These are phyloP conservation scores for Didymosphaeria variabile DNA, from an alignment of 2,329 filamentous ascomycete genomes.

Conservation along the genomic window DNA sequence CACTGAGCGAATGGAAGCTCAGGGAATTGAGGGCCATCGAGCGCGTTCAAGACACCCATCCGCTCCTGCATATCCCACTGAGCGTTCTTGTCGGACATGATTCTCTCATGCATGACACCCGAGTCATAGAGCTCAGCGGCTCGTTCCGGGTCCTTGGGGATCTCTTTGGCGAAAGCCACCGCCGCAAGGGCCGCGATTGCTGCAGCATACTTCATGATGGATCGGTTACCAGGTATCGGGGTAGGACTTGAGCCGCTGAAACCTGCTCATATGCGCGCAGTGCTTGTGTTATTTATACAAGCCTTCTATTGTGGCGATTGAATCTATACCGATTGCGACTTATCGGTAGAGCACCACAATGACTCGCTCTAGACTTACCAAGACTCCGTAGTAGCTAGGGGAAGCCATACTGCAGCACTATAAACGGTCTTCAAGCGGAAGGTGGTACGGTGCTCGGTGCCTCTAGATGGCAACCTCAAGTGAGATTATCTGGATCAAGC, in stretches of 20 bases:
- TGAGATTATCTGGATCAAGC: constrained; percentile 13
- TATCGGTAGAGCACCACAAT: constrained; percentile 1
- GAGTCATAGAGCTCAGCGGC: constrained; percentile 40
- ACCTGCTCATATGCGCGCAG: constrained; percentile 13
- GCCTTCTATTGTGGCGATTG: constrained; percentile 10
- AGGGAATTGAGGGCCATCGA: constrained; percentile 25
- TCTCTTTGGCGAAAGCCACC: constrained; percentile 27
- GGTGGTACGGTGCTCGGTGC: constrained; percentile 5
- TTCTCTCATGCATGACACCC: constrained; percentile 39
- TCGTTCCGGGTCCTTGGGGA: constrained; percentile 28
- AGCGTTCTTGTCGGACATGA: constrained; percentile 41
- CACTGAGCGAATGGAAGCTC: constrained; percentile 37
- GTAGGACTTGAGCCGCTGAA: neutral
- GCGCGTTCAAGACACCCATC: constrained; percentile 28
- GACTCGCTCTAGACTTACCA: constrained; percentile 16
- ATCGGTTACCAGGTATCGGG: constrained; percentile 8
- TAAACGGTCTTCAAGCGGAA: constrained; percentile 11
- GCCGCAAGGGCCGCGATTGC: constrained; percentile 26
- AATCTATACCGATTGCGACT: constrained; percentile 9
- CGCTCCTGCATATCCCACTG: constrained; percentile 13
- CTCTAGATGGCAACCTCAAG: neutral
- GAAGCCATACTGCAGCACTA: constrained; percentile 7
- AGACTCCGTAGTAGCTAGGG: constrained; percentile 11
- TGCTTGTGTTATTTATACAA: constrained; percentile 15
- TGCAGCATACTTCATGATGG: constrained; percentile 26